Evolutionary conservation across 495 filamentous ascomycete species (phyloP).

Genomic region (Aspergillus cristatus): DNA sequence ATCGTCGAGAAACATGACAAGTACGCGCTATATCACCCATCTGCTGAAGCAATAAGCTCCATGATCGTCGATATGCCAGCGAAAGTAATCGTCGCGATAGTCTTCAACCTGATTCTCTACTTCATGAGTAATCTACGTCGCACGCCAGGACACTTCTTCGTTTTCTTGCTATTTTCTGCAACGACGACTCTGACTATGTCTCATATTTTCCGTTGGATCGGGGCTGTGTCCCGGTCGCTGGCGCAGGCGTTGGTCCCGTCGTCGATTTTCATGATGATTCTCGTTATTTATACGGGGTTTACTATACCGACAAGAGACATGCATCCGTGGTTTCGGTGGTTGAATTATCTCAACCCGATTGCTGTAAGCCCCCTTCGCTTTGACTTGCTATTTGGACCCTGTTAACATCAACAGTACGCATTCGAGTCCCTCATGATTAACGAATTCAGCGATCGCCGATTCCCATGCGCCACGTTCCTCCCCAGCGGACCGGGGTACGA

Average conservation of each 20-base stretch:
- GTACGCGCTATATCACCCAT: constrained; percentile 90
- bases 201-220: constrained; percentile 76
- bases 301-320: constrained; percentile 65
- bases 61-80: constrained; percentile 74
- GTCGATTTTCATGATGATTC: constrained; percentile 68
- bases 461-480: constrained; percentile 52
- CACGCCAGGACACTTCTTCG: constrained; percentile 72
- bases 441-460: constrained; percentile 63
- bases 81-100: constrained; percentile 42
- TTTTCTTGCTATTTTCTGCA: constrained; percentile 67
- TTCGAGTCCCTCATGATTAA: constrained; percentile 90
- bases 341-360: constrained; percentile 80
- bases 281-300: constrained; percentile 88
- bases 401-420: constrained; percentile 43
- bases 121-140: constrained; percentile 78
- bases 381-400: background rate
- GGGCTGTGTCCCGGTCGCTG: constrained; percentile 65
- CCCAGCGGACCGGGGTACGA: constrained; percentile 50
- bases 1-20: constrained; percentile 88
- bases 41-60: constrained; percentile 74
- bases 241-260: constrained; percentile 79
- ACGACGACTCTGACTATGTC: constrained; percentile 62
- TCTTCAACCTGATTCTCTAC: constrained; percentile 69
- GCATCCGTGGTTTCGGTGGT: constrained; percentile 78
- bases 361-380: constrained; percentile 24